phyloP scores from a whole-genome alignment of 306 rosid species.

The Phaseolus lunatus region DNA sequence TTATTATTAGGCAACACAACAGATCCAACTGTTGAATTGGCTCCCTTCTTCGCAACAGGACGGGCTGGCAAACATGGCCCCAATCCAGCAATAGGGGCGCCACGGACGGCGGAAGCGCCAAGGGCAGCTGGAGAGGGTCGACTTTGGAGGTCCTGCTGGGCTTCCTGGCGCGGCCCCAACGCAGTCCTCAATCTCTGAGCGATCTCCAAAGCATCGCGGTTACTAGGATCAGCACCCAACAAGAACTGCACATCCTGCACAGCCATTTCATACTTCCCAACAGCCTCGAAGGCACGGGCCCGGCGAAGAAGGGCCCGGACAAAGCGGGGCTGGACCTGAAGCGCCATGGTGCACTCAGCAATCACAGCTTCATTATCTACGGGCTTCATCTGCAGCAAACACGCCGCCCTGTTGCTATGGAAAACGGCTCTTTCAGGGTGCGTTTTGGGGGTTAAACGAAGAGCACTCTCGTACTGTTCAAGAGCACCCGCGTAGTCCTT shows the following conservation, averaged over 20 bases:
- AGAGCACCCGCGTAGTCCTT: constrained; percentile 92
- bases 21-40: constrained; percentile 48
- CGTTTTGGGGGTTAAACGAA: constrained; percentile 77
- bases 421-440: constrained; percentile 86
- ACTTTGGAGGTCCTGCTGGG: constrained; percentile 95
- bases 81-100: constrained; percentile 88
- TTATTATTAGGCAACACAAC: constrained; percentile 49
- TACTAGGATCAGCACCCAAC: constrained; percentile 76
- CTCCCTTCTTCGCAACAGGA: constrained; percentile 66
- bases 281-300: constrained; percentile 85
- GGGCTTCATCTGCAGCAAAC: constrained; percentile 98
- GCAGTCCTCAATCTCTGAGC: constrained; percentile 77
- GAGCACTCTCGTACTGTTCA: constrained; percentile 88
- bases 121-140: constrained; percentile 99
- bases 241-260: constrained; percentile 84
- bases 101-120: constrained; percentile 95
- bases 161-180: constrained; percentile 82
- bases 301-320: constrained; percentile 88
- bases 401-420: constrained; percentile 92
- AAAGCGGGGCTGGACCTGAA: constrained; percentile 85
- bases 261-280: constrained; percentile 85
- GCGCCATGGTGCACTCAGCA: constrained; percentile 91
- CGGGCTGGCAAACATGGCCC: constrained; percentile 91
- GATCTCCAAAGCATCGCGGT: constrained; percentile 83
- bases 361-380: constrained; percentile 84